phyloP scores from a whole-genome alignment of 768 basidiomycete genomes.

The Suillus luteus region DNA sequence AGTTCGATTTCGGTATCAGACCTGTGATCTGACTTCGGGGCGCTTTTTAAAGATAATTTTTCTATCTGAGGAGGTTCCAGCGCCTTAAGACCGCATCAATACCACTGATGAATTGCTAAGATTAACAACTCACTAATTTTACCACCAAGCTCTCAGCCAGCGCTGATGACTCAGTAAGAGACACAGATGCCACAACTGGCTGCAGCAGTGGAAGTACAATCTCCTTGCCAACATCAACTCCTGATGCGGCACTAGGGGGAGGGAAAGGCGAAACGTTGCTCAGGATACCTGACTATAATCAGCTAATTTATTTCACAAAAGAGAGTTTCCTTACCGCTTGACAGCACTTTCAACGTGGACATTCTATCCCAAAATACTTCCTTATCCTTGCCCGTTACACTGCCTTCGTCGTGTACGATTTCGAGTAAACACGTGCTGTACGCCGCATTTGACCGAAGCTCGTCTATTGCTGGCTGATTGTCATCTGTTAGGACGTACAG shows the following conservation, averaged over 20 bases:
- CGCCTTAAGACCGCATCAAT: conserved; percentile 35
- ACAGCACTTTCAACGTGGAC: conserved; percentile 62
- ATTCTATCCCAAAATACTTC: conserved; percentile 49
- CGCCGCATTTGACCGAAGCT: conserved; percentile 58
- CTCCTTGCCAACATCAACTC: conserved; percentile 69
- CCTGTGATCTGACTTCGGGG: conserved; percentile 78
- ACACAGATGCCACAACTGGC: conserved; percentile 62
- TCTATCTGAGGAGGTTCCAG: conserved; percentile 51
- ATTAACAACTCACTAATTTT: conserved; percentile 44
- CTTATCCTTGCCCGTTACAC: conserved; percentile 41
- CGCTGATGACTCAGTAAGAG: conserved; percentile 51
- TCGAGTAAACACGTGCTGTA: conserved; percentile 68
- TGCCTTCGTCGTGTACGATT: conserved; percentile 46
- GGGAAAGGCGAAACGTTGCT: conserved; percentile 78
- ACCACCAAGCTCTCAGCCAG: conserved; percentile 53
- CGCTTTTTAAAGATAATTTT: conserved; percentile 60
- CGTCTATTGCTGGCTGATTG: conserved; percentile 72
- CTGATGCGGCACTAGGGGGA: conserved; percentile 60
- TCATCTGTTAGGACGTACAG: conserved; percentile 93
- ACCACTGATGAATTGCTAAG: not conserved
- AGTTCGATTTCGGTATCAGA: conserved; percentile 68
- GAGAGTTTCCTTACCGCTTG: conserved; percentile 54
- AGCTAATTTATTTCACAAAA: not conserved
- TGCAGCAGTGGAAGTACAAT: conserved; percentile 70
- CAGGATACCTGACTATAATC: conserved; percentile 57